Conservation (phyloP, 352 stramenopile species). For the Phytophthora crassamura region DNA sequence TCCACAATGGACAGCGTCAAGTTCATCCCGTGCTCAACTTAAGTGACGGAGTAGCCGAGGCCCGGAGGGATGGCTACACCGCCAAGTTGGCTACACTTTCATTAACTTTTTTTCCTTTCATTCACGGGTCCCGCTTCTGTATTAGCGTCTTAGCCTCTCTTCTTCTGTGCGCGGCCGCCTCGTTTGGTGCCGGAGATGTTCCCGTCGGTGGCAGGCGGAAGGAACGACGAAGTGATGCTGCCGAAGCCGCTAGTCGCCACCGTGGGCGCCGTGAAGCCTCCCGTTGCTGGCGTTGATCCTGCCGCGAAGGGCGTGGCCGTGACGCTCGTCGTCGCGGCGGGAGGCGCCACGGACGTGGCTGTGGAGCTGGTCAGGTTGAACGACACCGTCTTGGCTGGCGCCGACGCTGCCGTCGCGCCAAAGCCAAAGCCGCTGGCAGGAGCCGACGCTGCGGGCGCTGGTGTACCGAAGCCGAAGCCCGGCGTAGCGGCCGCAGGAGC, state of each 20-base stretch:
- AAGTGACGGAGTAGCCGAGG: slow-evolving; percentile 20
- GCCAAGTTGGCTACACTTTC: slow-evolving; percentile 31
- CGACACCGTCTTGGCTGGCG: slow-evolving; percentile 65
- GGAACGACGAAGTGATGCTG: slow-evolving; percentile 50
- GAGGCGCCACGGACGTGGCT: slow-evolving; percentile 32
- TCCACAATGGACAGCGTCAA: slow-evolving; percentile 64
- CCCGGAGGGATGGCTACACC: slow-evolving; percentile 16
- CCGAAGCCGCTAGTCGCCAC: slow-evolving; percentile 57
- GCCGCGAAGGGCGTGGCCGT: slow-evolving; percentile 25
- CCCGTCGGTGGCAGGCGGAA: slow-evolving; percentile 31
- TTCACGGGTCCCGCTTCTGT: slow-evolving; percentile 25
- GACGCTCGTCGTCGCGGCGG: slow-evolving; percentile 26
- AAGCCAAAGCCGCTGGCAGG: slow-evolving; percentile 54
- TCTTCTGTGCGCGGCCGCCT: slow-evolving; percentile 50
- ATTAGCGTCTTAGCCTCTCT: slow-evolving; percentile 39
- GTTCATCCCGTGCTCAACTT: slow-evolving; percentile 69
- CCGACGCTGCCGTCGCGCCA: slow-evolving; percentile 24
- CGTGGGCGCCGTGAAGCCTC: slow-evolving; percentile 41
- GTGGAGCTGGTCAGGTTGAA: slow-evolving; percentile 57
- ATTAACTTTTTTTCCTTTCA: slow-evolving; percentile 25
- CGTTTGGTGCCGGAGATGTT: slow-evolving; percentile 43
- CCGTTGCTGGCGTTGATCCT: slow-evolving; percentile 15
- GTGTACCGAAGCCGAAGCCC: slow-evolving; percentile 56
- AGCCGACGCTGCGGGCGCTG: slow-evolving; percentile 21
- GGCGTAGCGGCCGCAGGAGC: slow-evolving; percentile 29